Evolutionary conservation across 352 stramenopile species (phyloP).

Genomic region (Phytopythium cucurbitacearum): DNA sequence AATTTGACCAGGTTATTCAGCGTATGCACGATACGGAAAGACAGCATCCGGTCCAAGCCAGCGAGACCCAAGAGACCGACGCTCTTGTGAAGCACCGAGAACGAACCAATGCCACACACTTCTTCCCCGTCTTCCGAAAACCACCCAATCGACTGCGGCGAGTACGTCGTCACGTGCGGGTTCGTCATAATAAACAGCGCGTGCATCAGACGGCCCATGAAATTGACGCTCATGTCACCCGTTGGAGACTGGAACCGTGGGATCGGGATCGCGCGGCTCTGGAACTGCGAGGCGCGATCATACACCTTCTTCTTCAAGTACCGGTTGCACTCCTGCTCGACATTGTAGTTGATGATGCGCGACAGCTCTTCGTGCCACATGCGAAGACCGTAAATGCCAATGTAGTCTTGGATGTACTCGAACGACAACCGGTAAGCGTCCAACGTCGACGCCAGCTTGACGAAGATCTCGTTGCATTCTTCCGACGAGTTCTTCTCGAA

Average conservation of each 20-base stretch:
- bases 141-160: conserved; percentile 90
- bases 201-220: conserved; percentile 92
- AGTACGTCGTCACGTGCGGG: conserved; percentile 89
- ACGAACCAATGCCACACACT: conserved; percentile 88
- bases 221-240: conserved; percentile 87
- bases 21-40: conserved; percentile 90
- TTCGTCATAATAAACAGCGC: conserved; percentile 93
- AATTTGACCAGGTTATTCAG: conserved; percentile 94
- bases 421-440: conserved; percentile 90
- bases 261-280: conserved; percentile 91
- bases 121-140: conserved; percentile 83
- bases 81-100: conserved; percentile 87
- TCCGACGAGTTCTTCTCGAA: conserved; percentile 84
- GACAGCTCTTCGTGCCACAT: conserved; percentile 95
- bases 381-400: conserved; percentile 91
- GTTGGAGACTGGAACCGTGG: conserved; percentile 85
- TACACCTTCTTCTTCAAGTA: conserved; percentile 95
- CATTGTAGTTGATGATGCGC: conserved; percentile 94
- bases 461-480: conserved; percentile 84
- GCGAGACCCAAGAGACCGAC: conserved; percentile 89
- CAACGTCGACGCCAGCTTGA: conserved; percentile 77
- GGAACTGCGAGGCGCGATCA: conserved; percentile 87
- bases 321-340: conserved; percentile 95
- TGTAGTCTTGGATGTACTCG: conserved; percentile 96
- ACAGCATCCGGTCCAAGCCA: conserved; percentile 92